Evolutionary conservation across 2,329 filamentous ascomycete species (phyloP), one percentile per base, ranked within the genome.

Genomic region (Apiospora arundinis): DNA sequence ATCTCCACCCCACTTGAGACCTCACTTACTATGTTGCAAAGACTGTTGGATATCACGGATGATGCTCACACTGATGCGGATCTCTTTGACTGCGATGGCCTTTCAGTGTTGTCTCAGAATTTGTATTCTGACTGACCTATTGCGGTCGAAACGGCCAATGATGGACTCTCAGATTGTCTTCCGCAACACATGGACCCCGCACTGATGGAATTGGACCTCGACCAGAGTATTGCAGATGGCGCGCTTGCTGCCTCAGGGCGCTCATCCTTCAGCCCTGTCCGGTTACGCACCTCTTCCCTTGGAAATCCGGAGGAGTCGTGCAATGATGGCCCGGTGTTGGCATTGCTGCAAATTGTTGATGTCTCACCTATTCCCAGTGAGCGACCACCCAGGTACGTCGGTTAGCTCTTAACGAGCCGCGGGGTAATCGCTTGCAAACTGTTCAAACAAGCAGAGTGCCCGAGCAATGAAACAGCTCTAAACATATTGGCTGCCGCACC

Each of bases 161-260:
- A 84, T 45, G 16, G 45, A 46, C 21, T 46, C 14, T 46, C 78
- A 83, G 81, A 78, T 81, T 84, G 73, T 80, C 77, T 78, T 88
- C 83, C 84, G 75, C 87, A 90, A 77, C 87, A 90, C 74, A 86
- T 90, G 78, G 85, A 89, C 77, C 88, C 88, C 68, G 81, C 85
- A 69, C 86, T 89, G 74, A 86, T 89, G 81, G 84, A 85, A 74
- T 79, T 88, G 76, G 86, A 86, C 76, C 86, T 86, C 79, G 87
- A 89, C 74, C 78, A 84, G 60, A 83, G 82, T 74, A 77, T 88
- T 71, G 78, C 83, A 67, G 85, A 84, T 73, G 82, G 84, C 75
- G 88, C 88, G 32, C 88, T 88, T 12, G 82, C 84, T 68, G 82
- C 84, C 70, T 85, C 86, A 14, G 89, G 86, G 82, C 85, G 85